Evolutionary conservation across 345 rosid genomes (phyloP), one percentile per base, ranked within the genome.

Genomic region (Gossypium arboreum): DNA sequence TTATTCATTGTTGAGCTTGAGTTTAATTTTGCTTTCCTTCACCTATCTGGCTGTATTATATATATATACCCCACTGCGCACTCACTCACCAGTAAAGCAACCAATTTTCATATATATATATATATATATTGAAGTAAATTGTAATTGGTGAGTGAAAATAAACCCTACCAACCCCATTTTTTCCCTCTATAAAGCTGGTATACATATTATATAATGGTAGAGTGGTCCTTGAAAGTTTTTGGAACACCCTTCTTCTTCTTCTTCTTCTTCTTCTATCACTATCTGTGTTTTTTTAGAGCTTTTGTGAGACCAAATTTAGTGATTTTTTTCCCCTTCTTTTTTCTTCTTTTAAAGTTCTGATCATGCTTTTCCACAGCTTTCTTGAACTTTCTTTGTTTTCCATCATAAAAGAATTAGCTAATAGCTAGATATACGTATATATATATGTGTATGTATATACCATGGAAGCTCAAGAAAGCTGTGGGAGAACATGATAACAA

Each of bases 291-390:
- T 68, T 51, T 5, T 1, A 34, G 41, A 34, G 41, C 41, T 60
- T 16, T 68, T 68, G 44, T 62, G 79, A 75, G 85, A 81, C 12
- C 43, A 48, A 18, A 22, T 41, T 45, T 16, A 24, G 43, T 17
- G 29, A 74, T 4, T 45, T 24, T n/a, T 0, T 4, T 29, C 15
- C n/a, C 4, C 0, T 50, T 48, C 25, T 29, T 0, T 70, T 11
- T 29, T 2, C 10, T 13, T 22, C 60, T 2, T 56, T 56, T 12
- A 78, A 80, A 81, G 84, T 84, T 86, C 88, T 79, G 83, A 88
- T 78, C 94, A 88, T 88, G 92, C 87, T 90, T 81, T 90, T 90
- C 94, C 94, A 90, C 94, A 88, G 94, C 92, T 90, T 90, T 90
- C 94, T 90, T 90, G 94, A 90, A 90, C 94, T 90, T 80, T 86